phyloP scores from a whole-genome alignment of 768 basidiomycete genomes.

The Hortiboletus flavorubellus region DNA sequence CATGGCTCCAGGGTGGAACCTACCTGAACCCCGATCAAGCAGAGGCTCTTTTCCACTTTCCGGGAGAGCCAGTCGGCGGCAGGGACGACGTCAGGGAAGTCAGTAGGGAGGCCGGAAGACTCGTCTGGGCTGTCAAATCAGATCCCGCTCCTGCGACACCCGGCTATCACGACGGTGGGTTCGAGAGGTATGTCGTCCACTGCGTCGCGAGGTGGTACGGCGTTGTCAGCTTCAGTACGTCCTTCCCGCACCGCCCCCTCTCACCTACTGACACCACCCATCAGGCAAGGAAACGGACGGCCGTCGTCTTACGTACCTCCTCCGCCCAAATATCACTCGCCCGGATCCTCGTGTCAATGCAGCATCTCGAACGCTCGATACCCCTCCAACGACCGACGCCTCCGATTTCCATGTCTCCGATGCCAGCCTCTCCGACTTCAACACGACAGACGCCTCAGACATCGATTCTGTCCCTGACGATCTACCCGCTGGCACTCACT shows the following conservation, averaged over 20 bases:
- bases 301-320: constrained; percentile 69
- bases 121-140: constrained; percentile 63
- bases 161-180: constrained; percentile 50
- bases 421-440: constrained; percentile 36
- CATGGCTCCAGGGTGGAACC: constrained; percentile 64
- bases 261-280: constrained; percentile 15
- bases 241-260: background rate
- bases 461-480: constrained; percentile 18
- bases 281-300: constrained; percentile 45
- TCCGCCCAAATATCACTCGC: constrained; percentile 70
- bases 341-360: constrained; percentile 41
- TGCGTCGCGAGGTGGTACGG: constrained; percentile 79
- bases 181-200: constrained; percentile 78
- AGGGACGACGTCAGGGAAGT: constrained; percentile 62
- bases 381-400: constrained; percentile 70
- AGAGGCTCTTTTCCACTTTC: constrained; percentile 25
- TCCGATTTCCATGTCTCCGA: constrained; percentile 54
- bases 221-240: constrained; percentile 77
- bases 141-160: background rate
- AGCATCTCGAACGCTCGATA: constrained; percentile 47
- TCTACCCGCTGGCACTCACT: constrained; percentile 6
- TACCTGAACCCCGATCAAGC: constrained; percentile 50
- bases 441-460: constrained; percentile 24
- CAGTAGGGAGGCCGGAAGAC: constrained; percentile 57
- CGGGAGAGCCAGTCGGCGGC: constrained; percentile 49